Conservation (phyloP, 2,329 filamentous ascomycete species). For the Calonectria multiphialidica region DNA sequence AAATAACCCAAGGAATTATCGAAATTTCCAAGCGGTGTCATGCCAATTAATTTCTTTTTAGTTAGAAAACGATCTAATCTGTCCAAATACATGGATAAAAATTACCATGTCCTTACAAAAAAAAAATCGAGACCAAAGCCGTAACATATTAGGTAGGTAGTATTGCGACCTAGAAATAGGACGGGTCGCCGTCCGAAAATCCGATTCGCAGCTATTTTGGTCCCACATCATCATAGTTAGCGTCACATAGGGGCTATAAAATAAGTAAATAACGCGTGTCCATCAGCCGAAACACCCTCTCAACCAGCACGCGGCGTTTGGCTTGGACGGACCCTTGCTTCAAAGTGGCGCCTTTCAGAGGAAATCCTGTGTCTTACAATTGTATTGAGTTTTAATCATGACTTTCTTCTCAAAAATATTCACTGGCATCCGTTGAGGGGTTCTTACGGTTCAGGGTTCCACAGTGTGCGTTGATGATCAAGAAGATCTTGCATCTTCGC, state of each 20-base stretch:
- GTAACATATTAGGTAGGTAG: not conserved
- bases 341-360: not conserved
- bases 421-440: no score
- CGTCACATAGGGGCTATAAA: not conserved
- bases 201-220: not conserved
- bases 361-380: not conserved
- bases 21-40: not conserved
- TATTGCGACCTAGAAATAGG: not conserved
- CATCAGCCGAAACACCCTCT: not conserved
- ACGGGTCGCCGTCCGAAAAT: not conserved
- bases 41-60: not conserved
- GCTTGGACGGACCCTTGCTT: not conserved
- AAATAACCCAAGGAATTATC: not conserved
- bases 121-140: not conserved
- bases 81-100: no score
- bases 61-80: no score
- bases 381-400: not conserved
- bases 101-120: no score
- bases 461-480: no score
- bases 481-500: no score
- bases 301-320: not conserved
- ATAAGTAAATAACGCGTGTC: not conserved
- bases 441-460: no score
- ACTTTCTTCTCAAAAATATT: not conserved
- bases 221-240: not conserved